phyloP scores from a whole-genome alignment of 2,329 filamentous ascomycete genomes.

The Penicillium olsonii region DNA sequence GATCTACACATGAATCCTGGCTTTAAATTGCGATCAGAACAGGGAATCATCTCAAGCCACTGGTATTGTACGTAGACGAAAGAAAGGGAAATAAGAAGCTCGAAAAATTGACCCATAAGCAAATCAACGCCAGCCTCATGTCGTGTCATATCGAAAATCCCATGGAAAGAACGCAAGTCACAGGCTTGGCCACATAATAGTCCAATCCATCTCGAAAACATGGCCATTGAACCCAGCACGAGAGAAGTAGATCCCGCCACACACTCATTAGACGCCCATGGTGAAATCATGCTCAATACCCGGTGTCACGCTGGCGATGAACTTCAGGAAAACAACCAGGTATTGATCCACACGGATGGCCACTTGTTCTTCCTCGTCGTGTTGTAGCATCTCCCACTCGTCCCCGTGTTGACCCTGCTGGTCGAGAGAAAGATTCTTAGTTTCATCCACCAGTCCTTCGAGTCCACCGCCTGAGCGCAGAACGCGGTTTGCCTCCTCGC shows the following conservation, averaged over 20 bases:
- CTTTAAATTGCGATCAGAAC: neutral
- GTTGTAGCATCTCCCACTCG: slow-evolving; percentile 66
- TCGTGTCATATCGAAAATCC: slow-evolving; percentile 24
- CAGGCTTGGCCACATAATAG: neutral
- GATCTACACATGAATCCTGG: too few species aligned
- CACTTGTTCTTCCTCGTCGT: slow-evolving; percentile 49
- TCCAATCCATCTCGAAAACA: neutral
- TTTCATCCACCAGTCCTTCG: slow-evolving; percentile 83
- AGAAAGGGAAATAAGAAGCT: slow-evolving; percentile 1
- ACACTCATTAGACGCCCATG: slow-evolving; percentile 72
- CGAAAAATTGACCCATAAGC: slow-evolving; percentile 4
- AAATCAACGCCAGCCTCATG: slow-evolving; percentile 24
- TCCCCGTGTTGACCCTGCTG: slow-evolving; percentile 44
- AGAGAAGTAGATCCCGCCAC: neutral
- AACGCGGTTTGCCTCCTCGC: slow-evolving; percentile 29
- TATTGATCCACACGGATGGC: slow-evolving; percentile 55
- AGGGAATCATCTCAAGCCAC: neutral
- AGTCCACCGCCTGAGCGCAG: slow-evolving; percentile 56
- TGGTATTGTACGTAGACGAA: neutral
- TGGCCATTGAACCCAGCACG: neutral
- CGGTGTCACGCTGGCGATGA: slow-evolving; percentile 87
- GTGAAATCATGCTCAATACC: slow-evolving; percentile 98
- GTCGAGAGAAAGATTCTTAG: slow-evolving; percentile 62
- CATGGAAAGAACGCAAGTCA: neutral
- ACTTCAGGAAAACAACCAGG: slow-evolving; percentile 58